Evolutionary conservation across 768 basidiomycete species (phyloP).

Genomic region (Pisolithus tinctorius): DNA sequence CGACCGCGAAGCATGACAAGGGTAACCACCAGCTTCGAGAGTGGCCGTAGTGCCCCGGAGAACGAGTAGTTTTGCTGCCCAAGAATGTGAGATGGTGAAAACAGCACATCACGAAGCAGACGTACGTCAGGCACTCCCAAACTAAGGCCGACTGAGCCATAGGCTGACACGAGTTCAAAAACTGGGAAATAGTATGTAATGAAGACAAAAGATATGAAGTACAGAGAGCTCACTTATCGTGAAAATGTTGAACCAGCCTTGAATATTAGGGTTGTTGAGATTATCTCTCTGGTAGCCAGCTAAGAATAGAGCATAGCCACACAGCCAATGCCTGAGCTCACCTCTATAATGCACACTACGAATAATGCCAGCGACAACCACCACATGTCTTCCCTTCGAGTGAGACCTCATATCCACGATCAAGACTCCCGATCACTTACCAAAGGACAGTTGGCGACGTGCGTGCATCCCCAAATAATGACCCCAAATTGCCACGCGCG

Average conservation of each 20-base stretch:
- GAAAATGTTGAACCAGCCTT: conserved; percentile 81
- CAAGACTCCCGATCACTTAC: conserved; percentile 33
- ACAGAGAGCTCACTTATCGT: conserved; percentile 47
- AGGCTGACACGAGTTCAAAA: conserved; percentile 84
- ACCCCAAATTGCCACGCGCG: conserved; percentile 62
- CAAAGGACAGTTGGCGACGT: conserved; percentile 85
- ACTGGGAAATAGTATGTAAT: conserved; percentile 33
- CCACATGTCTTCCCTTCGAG: conserved; percentile 76
- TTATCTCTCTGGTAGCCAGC: conserved; percentile 43
- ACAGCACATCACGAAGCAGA: neutral
- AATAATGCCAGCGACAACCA: conserved; percentile 84
- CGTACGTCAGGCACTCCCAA: conserved; percentile 79
- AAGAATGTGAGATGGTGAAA: neutral
- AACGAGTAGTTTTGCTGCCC: conserved; percentile 74
- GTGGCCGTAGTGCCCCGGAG: conserved; percentile 64
- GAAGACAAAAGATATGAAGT: neutral
- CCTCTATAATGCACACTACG: conserved; percentile 91
- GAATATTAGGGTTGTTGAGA: conserved; percentile 45
- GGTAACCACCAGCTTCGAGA: conserved; percentile 85
- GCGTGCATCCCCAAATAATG: conserved; percentile 77
- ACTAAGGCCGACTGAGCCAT: conserved; percentile 85
- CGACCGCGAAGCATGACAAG: conserved; percentile 91
- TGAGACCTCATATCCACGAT: neutral
- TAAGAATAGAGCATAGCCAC: neutral
- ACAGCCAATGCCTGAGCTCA: conserved; percentile 24